Percentiles rank a stretch among this genome's conserved stretches.
Conservation (phyloP, 139 green algal genomes). For the Zygnema circumcarinatum region DNA sequence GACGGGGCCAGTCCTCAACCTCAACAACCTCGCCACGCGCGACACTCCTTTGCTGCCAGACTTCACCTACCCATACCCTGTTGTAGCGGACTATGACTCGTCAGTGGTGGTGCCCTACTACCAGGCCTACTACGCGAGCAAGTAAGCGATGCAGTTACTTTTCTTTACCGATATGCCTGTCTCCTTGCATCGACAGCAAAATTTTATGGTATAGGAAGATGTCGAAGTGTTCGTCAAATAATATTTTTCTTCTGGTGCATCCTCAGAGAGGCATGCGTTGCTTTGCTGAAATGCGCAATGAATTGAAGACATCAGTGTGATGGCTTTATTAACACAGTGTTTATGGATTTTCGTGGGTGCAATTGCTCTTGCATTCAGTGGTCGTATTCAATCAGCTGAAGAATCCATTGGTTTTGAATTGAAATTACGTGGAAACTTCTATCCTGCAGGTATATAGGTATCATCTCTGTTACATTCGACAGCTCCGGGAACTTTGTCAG, state of each 20-base stretch:
- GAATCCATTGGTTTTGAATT: no score
- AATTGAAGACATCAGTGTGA: no score
- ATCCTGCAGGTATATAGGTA: slow-evolving; percentile 59
- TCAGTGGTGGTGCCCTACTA: slow-evolving; percentile 52
- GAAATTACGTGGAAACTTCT: no score
- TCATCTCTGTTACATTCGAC: slow-evolving; percentile 34
- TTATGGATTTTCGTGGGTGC: no score
- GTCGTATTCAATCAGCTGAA: no score
- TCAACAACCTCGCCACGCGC: background rate
- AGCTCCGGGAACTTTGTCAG: background rate
- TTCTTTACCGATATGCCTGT: background rate
- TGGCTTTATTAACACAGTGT: no score
- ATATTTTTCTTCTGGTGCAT: no score
- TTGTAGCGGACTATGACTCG: background rate
- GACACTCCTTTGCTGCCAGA: background rate
- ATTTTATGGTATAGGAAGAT: no score
- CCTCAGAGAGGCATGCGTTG: no score
- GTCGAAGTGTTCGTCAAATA: no score
- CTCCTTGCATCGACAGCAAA: background rate
- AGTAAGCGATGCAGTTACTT: slow-evolving; percentile 1
- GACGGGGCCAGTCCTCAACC: slow-evolving; percentile 12
- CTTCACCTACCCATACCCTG: slow-evolving; percentile 45
- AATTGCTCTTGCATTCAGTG: no score
- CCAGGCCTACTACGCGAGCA: slow-evolving; percentile 34
- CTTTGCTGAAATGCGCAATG: no score